Evolutionary conservation across 345 rosid species (phyloP).

Genomic region (Hibiscus mutabilis): DNA sequence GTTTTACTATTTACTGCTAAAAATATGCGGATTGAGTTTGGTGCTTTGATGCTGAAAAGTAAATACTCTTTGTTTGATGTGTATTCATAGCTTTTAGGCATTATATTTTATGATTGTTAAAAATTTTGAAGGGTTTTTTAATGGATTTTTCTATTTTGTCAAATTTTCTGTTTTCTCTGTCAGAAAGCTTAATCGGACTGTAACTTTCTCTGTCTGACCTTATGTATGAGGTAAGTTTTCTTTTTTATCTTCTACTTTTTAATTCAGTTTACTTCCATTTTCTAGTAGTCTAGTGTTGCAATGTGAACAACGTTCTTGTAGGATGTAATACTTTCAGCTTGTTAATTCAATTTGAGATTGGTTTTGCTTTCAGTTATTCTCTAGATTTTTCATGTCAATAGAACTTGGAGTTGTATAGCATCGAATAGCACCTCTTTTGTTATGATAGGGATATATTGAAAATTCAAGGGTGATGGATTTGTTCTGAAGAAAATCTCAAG

Average conservation of each 20-base stretch:
- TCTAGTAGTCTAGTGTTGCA: constrained; percentile 1
- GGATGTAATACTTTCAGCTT: not conserved
- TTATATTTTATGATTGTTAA: not conserved
- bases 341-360: constrained; percentile 3
- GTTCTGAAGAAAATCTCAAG: not conserved
- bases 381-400: not conserved
- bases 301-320: not conserved
- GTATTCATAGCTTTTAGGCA: not conserved
- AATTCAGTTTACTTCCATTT: not conserved
- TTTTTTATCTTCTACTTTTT: constrained; percentile 10
- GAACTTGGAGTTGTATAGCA: not conserved
- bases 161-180: not conserved
- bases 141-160: not conserved
- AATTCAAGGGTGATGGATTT: not conserved
- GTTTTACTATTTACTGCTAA: not conserved
- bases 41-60: not conserved
- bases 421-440: not conserved
- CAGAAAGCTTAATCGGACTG: constrained; percentile 23
- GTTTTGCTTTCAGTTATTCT: not conserved
- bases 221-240: constrained; percentile 50
- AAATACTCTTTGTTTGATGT: not conserved
- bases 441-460: not conserved
- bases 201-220: constrained; percentile 50
- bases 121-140: not conserved
- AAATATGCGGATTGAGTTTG: not conserved